phyloP scores from a whole-genome alignment of 169 alveolate species.

The Plasmodium chabaudi region DNA sequence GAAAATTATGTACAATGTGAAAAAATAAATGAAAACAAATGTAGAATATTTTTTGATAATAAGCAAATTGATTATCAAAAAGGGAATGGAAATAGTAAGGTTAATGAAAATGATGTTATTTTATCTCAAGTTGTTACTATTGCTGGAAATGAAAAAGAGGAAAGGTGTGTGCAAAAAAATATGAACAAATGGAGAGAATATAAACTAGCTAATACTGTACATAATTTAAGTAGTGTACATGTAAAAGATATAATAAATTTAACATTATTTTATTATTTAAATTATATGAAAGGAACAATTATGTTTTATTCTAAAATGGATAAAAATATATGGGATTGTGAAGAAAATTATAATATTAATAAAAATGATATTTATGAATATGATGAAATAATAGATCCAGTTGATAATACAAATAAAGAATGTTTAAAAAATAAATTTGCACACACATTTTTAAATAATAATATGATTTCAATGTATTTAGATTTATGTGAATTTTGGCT shows the following conservation, averaged over 20 bases:
- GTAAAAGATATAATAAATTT: constrained; percentile 44
- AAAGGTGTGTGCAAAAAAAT: too few relatives aligned
- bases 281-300: constrained; percentile 20
- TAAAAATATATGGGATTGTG: background rate
- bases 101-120: too few relatives aligned
- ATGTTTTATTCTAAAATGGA: constrained; percentile 13
- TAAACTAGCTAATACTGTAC: background rate
- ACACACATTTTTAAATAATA: constrained; percentile 15
- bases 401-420: constrained; percentile 15
- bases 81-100: too few relatives aligned
- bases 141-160: too few relatives aligned
- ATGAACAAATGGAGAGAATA: too few relatives aligned
- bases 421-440: background rate
- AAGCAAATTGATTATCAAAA: background rate
- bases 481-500: constrained; percentile 76
- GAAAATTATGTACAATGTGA: background rate
- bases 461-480: constrained; percentile 46
- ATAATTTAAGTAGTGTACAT: constrained; percentile 11
- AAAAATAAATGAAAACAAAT: background rate
- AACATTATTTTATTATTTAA: constrained; percentile 39
- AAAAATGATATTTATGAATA: constrained; percentile 66
- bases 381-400: constrained; percentile 39
- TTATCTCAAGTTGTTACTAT: too few relatives aligned
- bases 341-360: background rate
- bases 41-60: background rate